phyloP scores from a whole-genome alignment of 2,329 filamentous ascomycete species.

The Plenodomus lindquistii region DNA sequence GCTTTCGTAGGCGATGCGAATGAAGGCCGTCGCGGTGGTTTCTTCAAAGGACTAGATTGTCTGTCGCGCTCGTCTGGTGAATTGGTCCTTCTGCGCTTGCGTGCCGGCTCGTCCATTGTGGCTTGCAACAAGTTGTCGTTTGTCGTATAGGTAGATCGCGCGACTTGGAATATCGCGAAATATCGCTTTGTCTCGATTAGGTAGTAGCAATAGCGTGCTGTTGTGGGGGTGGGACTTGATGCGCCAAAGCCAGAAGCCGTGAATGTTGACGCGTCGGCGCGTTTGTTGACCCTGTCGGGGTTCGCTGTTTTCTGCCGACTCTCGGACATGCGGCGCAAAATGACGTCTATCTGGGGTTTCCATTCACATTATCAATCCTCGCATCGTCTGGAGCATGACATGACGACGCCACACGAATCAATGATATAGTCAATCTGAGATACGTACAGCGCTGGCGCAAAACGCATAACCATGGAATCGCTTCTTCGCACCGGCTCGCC shows the following conservation, averaged over 20 bases:
- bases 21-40: conserved; percentile 40
- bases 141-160: not conserved
- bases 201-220: conserved; percentile 1
- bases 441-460: not conserved
- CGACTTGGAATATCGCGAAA: not conserved
- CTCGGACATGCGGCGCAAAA: conserved; percentile 30
- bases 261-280: conserved; percentile 33
- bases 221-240: conserved; percentile 6
- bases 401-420: not conserved
- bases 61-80: conserved; percentile 27
- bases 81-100: conserved; percentile 42
- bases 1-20: conserved; percentile 48
- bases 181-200: not conserved
- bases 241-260: conserved; percentile 4
- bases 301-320: conserved; percentile 31
- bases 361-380: not conserved
- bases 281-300: conserved; percentile 27
- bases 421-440: not conserved
- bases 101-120: conserved; percentile 37
- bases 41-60: conserved; percentile 30
- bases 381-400: conserved; percentile 2
- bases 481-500: not conserved
- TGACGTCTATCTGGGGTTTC: conserved; percentile 31
- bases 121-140: not conserved
- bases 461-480: not conserved